Percentiles rank a stretch among this genome's conserved stretches.
phyloP scores from a whole-genome alignment of 805 yeast genomes.

The Yarrowia sp. region DNA sequence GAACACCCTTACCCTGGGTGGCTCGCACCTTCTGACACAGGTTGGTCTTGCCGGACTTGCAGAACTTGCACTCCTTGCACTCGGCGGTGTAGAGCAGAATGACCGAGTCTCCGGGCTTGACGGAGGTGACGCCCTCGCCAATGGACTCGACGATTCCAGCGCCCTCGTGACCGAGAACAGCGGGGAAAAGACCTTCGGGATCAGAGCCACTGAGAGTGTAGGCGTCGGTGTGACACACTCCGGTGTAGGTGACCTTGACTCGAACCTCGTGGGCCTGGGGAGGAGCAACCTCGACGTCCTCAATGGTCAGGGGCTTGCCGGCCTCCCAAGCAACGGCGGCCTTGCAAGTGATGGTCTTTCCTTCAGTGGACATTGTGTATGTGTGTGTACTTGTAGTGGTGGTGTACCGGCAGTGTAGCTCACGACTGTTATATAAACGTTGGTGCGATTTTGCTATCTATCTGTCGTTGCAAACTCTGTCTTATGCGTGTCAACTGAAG shows the following conservation, averaged over 20 bases:
- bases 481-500: background rate
- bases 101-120: constrained; percentile 92
- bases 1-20: constrained; percentile 97
- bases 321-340: constrained; percentile 99
- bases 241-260: constrained; percentile 83
- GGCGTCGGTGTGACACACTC: constrained; percentile 99
- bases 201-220: constrained; percentile 93
- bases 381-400: background rate
- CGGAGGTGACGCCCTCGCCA: constrained; percentile 92
- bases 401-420: background rate
- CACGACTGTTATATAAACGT: constrained; percentile 3
- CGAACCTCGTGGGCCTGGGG: constrained; percentile 98
- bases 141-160: constrained; percentile 95
- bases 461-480: constrained; percentile 1
- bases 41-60: constrained; percentile 94
- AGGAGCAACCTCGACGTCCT: constrained; percentile 87
- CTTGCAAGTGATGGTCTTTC: constrained; percentile 57
- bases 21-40: constrained; percentile 94
- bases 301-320: constrained; percentile 73
- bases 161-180: constrained; percentile 95
- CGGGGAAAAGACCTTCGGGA: constrained; percentile 96
- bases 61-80: constrained; percentile 93
- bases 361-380: constrained; percentile 21
- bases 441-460: constrained; percentile 15
- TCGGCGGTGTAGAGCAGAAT: constrained; percentile 96